phyloP scores from a whole-genome alignment of 2,329 filamentous ascomycete genomes.

The Botrytis hyacinthi region DNA sequence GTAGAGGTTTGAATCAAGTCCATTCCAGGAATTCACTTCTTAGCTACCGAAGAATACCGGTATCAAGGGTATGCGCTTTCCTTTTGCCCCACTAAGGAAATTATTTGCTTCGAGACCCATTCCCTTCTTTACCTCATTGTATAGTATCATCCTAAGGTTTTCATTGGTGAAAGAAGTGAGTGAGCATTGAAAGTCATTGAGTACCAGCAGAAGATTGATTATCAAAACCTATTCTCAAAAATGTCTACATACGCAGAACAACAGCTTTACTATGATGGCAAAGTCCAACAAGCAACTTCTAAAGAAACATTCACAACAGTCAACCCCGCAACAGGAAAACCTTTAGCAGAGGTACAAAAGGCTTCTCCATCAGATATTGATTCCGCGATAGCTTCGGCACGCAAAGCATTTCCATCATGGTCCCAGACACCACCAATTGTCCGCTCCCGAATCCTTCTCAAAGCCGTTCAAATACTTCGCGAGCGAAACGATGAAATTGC shows the following conservation, averaged over 20 bases:
- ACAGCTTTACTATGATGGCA: conserved; percentile 75
- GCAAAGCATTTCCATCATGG: conserved; percentile 72
- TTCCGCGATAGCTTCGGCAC: conserved; percentile 67
- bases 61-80: not conserved
- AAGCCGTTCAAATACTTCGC: conserved; percentile 71
- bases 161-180: conserved; percentile 16
- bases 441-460: conserved; percentile 74
- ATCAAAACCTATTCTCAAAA: conserved; percentile 26
- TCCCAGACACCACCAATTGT: conserved; percentile 70
- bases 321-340: conserved; percentile 68
- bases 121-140: conserved; percentile 2
- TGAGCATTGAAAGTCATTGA: conserved; percentile 7
- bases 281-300: conserved; percentile 59
- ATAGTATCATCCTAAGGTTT: not conserved
- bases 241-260: conserved; percentile 47
- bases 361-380: conserved; percentile 68
- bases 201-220: conserved; percentile 10
- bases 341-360: conserved; percentile 69
- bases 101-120: conserved; percentile 10
- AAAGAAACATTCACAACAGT: conserved; percentile 67
- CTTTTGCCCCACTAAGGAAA: conserved; percentile 15
- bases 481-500: conserved; percentile 77
- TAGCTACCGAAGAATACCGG: not conserved
- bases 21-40: conserved; percentile 1
- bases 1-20: not conserved